A percentile compares a stretch with the other conserved stretches of the same genome.
Evolutionary conservation across 352 stramenopile genomes (phyloP).

Genomic region (Plasmopara viticola): DNA sequence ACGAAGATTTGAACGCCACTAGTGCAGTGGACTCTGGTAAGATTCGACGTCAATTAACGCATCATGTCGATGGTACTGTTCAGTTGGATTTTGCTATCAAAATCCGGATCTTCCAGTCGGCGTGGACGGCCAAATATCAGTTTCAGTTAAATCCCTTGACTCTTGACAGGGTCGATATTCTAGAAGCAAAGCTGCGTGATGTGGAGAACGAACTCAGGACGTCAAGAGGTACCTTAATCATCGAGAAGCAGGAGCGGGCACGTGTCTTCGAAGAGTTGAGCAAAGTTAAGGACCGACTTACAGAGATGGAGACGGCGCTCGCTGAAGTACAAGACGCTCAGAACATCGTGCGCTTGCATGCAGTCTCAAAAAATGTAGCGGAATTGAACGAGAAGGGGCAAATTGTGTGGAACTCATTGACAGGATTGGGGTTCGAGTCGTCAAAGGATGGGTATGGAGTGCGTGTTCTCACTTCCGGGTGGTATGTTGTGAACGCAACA

Average conservation of each 20-base stretch:
- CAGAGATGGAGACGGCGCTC: background rate
- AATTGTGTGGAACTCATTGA: background rate
- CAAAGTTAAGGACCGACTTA: constrained; percentile 1
- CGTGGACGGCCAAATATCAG: constrained; percentile 8
- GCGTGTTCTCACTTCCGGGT: background rate
- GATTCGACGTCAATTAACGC: background rate
- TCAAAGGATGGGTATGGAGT: background rate
- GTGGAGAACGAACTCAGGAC: constrained; percentile 1
- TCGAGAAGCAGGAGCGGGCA: background rate
- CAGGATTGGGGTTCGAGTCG: background rate
- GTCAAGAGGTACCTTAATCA: constrained; percentile 1
- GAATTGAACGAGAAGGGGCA: constrained; percentile 4
- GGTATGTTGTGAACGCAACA: constrained; percentile 1
- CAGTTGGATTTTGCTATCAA: constrained; percentile 4
- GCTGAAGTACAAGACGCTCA: background rate
- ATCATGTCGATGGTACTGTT: background rate
- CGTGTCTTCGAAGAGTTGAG: constrained; percentile 1
- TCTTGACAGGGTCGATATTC: constrained; percentile 9
- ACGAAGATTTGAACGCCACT: background rate
- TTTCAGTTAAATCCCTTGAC: constrained; percentile 3
- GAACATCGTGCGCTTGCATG: background rate
- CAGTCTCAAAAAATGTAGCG: background rate
- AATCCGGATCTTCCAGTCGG: constrained; percentile 8
- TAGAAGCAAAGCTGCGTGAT: constrained; percentile 8
- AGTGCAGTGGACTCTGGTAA: background rate